A percentile compares a stretch with the other conserved stretches of the same genome.
These are phyloP conservation scores for Populus tomentosa DNA, from an alignment of 441 rosid genomes.

Conservation along the genomic window DNA sequence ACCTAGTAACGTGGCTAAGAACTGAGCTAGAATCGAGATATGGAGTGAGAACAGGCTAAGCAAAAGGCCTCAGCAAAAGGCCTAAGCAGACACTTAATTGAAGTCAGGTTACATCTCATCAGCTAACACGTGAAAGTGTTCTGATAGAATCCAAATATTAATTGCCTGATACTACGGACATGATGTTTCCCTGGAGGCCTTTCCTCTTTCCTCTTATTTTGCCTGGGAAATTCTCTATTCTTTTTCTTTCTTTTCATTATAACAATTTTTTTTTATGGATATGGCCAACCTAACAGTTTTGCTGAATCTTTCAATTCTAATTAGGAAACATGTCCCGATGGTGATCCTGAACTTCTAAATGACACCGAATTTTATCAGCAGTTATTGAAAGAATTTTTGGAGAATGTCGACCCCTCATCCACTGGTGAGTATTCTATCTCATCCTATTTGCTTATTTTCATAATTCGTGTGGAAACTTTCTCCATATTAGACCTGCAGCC, in stretches of 20 bases:
- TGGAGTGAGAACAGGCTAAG: neutral
- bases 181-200: neutral
- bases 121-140: neutral
- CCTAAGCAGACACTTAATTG: neutral
- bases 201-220: neutral
- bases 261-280: neutral
- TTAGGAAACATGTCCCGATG: constrained; percentile 55
- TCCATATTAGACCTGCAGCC: neutral
- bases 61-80: neutral
- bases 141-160: neutral
- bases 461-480: neutral
- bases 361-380: constrained; percentile 89
- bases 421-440: constrained; percentile 38
- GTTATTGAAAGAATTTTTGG: constrained; percentile 78
- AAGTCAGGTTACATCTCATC: neutral
- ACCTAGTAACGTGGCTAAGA: neutral
- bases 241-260: neutral
- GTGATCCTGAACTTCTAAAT: constrained; percentile 84
- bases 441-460: neutral
- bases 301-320: neutral
- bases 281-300: neutral
- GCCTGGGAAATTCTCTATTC: neutral
- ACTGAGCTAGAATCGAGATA: neutral
- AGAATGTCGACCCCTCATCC: constrained; percentile 64
- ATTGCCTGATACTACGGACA: neutral